phyloP scores from a whole-genome alignment of 2,329 filamentous ascomycete genomes.

The Chaetothyriales sp. region DNA sequence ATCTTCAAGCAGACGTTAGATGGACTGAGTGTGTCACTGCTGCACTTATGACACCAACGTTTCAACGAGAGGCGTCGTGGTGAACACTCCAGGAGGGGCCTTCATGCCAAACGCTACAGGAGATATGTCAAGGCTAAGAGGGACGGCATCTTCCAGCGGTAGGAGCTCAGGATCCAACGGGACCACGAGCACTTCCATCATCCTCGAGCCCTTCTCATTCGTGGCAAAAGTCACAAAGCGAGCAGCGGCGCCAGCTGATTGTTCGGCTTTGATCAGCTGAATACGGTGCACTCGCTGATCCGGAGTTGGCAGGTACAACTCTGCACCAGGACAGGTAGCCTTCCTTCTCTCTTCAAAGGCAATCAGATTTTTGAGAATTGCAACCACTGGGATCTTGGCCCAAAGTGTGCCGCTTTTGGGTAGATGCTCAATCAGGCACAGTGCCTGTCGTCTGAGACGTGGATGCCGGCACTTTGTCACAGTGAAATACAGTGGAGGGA shows the following conservation, averaged over 20 bases:
- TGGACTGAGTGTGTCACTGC: constrained; percentile 7
- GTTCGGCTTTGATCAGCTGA: neutral
- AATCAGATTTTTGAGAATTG: neutral
- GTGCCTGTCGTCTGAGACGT: constrained; percentile 7
- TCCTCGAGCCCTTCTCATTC: neutral
- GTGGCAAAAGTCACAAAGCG: neutral
- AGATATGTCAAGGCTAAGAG: neutral
- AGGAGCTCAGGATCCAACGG: neutral
- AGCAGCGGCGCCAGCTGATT: neutral
- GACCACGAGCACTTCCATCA: too few relatives aligned
- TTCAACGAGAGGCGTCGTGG: too few relatives aligned
- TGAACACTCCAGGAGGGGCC: too few relatives aligned
- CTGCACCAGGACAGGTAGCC: neutral
- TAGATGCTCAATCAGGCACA: constrained; percentile 4
- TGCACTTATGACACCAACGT: neutral
- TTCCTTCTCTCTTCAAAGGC: neutral
- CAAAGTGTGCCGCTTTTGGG: too few relatives aligned
- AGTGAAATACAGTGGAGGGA: constrained; percentile 12
- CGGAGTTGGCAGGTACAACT: neutral
- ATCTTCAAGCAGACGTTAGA: constrained; percentile 10
- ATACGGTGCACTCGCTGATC: neutral
- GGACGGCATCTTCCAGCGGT: neutral
- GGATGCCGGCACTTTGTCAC: constrained; percentile 11
- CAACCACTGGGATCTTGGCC: neutral
- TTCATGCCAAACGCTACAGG: neutral